Evolutionary conservation across 306 rosid genomes (phyloP).

Genomic region (Betula pendula): DNA sequence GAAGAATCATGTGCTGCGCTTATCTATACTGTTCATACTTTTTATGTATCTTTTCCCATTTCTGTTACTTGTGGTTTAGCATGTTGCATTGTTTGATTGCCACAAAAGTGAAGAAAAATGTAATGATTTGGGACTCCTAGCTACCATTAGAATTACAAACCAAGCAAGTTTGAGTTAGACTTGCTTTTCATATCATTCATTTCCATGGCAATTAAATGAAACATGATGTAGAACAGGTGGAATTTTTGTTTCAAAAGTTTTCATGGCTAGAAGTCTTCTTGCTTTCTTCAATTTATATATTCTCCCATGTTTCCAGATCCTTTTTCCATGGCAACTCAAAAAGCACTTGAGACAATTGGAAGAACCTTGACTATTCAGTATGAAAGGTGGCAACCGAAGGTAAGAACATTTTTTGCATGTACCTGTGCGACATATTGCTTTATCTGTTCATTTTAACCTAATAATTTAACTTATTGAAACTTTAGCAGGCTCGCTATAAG

Average conservation of each 20-base stretch:
- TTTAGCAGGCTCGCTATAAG: constrained; percentile 82
- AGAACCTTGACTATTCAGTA: constrained; percentile 80
- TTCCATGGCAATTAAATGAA: not conserved
- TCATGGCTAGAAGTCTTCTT: not conserved
- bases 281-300: constrained; percentile 1
- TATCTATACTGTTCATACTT: not conserved
- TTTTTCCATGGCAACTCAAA: constrained; percentile 88
- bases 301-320: constrained; percentile 65
- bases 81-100: constrained; percentile 7
- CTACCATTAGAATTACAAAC: not conserved
- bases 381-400: constrained; percentile 99
- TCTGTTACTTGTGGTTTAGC: not conserved
- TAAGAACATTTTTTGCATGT: constrained; percentile 34
- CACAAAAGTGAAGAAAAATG: constrained; percentile 7
- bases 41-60: not conserved
- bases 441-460: constrained; percentile 24
- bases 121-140: constrained; percentile 8
- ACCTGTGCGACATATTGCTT: constrained; percentile 20
- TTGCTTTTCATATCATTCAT: not conserved
- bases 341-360: constrained; percentile 94
- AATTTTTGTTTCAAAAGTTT: not conserved
- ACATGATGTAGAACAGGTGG: not conserved
- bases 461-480: constrained; percentile 32
- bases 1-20: not conserved
- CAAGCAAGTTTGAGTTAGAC: constrained; percentile 10